phyloP scores from a whole-genome alignment of 345 rosid genomes.

The Moricandia arvensis region DNA sequence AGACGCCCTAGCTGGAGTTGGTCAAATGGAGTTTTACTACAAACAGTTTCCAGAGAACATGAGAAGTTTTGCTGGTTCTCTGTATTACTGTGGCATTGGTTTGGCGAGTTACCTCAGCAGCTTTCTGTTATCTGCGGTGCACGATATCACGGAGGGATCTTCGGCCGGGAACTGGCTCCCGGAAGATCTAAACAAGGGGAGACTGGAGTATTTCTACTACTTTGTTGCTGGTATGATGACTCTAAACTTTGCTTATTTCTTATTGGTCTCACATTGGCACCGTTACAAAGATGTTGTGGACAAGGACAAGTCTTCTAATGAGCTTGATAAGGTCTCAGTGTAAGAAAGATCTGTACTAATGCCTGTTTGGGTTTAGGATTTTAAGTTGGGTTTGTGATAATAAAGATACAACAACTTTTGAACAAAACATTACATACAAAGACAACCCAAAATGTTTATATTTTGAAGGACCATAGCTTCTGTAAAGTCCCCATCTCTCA shows the following conservation, averaged over 20 bases:
- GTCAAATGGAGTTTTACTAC: constrained; percentile 43
- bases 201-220: constrained; percentile 38
- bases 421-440: constrained; percentile 24
- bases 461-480: constrained; percentile 23
- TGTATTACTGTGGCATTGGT: constrained; percentile 35
- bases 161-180: constrained; percentile 36
- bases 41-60: constrained; percentile 47
- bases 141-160: constrained; percentile 16
- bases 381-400: constrained; percentile 23
- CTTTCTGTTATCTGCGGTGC: constrained; percentile 35
- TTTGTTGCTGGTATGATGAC: constrained; percentile 38
- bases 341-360: constrained; percentile 1
- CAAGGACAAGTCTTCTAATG: constrained; percentile 1
- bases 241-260: constrained; percentile 36
- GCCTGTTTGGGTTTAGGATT: constrained; percentile 13
- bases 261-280: constrained; percentile 41
- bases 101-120: constrained; percentile 36
- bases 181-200: constrained; percentile 37
- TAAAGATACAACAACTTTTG: constrained; percentile 24
- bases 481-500: constrained; percentile 8
- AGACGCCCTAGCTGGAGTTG: constrained; percentile 36
- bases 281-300: constrained; percentile 40
- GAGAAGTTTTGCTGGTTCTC: constrained; percentile 40
- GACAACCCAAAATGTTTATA: background rate
- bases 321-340: constrained; percentile 17